Evolutionary conservation across 257 asterid genomes (phyloP), one percentile per base, ranked within the genome.

Genomic region (Prunella vulgaris): DNA sequence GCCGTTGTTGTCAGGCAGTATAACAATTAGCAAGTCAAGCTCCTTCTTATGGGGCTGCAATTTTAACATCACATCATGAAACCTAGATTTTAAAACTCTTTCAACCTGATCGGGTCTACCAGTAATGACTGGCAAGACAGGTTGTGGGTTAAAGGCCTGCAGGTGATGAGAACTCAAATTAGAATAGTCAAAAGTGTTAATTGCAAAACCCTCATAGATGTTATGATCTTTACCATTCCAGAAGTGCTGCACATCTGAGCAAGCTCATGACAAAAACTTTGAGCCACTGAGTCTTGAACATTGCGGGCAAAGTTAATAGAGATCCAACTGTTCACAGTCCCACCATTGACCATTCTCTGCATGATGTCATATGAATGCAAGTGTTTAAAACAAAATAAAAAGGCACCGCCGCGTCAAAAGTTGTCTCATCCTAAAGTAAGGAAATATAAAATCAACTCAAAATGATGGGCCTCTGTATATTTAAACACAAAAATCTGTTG

Each of bases 271-370:
- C 98, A 91, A 74, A 94, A 94, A 65, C 71, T 77, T 22, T 74
- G 85, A 1, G 95, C 97, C 51, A 82, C 74, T n/a, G 24, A 75
- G 46, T 94, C 96, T 76, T 83, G 97, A 60, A 94, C 85, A 67
- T 68, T 80, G 68, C 95, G 88, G 24, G 97, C 89, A 61, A 94
- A 94, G 74, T 94, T 94, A 13, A 94, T 88, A 68, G 96, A 89
- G 40, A 89, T 85, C 99, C 99, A 94, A 63, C 68, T 78, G 81
- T 75, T 83, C 15, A 91, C 99, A 3, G 80, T 84, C 57, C 98
- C 99, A 17, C 99, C 99, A 73, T 94, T 86, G 1, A 94, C 97
- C 99, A 94, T 91, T 76, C 95, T 82, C 99, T 91, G 90, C 80
- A 80, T 54, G 22, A 73, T 56, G 62, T 6, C 66, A 72, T 38